Evolutionary conservation across 768 basidiomycete genomes (phyloP).

Genomic region (Phlebiopsis gigantea): DNA sequence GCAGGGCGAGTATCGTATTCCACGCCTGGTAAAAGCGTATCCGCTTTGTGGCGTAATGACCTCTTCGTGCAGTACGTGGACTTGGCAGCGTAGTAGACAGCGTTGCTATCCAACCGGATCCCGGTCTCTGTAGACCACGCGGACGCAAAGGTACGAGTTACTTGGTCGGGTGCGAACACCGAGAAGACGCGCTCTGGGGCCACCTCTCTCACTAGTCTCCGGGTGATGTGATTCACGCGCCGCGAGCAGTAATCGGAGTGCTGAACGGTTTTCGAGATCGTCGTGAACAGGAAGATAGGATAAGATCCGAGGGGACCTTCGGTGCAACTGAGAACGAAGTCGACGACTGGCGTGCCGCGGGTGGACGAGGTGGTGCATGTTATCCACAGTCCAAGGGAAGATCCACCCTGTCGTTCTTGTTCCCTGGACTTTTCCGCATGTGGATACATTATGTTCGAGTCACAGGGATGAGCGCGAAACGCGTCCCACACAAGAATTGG

Average conservation of each 20-base stretch:
- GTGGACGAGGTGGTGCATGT: slow-evolving; percentile 14
- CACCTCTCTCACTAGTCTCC: slow-evolving; percentile 31
- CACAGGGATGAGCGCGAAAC: slow-evolving; percentile 31
- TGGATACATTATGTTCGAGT: slow-evolving; percentile 39
- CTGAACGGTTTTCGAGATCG: slow-evolving; percentile 25
- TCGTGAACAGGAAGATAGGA: slow-evolving; percentile 57
- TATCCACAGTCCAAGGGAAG: slow-evolving; percentile 27
- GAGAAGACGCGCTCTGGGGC: slow-evolving; percentile 50
- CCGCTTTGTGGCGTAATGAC: slow-evolving; percentile 25
- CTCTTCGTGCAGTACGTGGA: slow-evolving; percentile 48
- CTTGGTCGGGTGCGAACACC: slow-evolving; percentile 49
- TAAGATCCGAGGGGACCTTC: slow-evolving; percentile 50
- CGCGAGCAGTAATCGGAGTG: slow-evolving; percentile 30
- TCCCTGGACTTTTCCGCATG: slow-evolving; percentile 29
- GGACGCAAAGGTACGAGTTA: slow-evolving; percentile 41
- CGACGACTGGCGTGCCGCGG: slow-evolving; percentile 21
- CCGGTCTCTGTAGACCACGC: slow-evolving; percentile 46
- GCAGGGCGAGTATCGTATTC: slow-evolving; percentile 42
- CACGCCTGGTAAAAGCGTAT: slow-evolving; percentile 11
- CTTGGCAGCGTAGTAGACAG: slow-evolving; percentile 57
- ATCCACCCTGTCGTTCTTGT: not conserved
- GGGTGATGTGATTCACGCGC: slow-evolving; percentile 39
- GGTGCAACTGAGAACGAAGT: slow-evolving; percentile 58
- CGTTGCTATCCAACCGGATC: slow-evolving; percentile 29
- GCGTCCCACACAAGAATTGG: slow-evolving; percentile 33